A percentile compares a stretch with the other conserved stretches of the same genome.
Evolutionary conservation across 257 asterid genomes (phyloP).

Genomic region (Solanum pennellii): DNA sequence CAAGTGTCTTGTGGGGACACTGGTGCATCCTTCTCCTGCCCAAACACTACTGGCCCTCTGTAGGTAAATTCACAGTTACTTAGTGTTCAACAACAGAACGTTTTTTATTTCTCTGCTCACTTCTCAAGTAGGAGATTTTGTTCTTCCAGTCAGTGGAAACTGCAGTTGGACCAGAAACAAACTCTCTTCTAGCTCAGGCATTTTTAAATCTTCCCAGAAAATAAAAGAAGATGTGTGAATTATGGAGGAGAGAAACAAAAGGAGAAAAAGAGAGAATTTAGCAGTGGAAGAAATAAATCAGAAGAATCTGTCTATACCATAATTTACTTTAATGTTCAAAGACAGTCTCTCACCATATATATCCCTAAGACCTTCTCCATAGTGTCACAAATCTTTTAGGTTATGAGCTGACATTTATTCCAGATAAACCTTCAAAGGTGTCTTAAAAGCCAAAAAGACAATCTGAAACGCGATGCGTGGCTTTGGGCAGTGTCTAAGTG

Average conservation of each 20-base stretch:
- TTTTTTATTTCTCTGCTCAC: background rate
- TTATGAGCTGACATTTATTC: background rate
- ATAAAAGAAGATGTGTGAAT: background rate
- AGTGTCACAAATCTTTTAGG: background rate
- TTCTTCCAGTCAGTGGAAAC: background rate
- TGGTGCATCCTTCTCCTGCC: background rate
- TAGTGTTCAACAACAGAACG: background rate
- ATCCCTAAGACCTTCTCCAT: background rate
- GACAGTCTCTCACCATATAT: background rate
- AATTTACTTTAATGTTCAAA: background rate
- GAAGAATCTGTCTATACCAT: background rate
- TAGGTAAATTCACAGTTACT: background rate
- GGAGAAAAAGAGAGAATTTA: background rate
- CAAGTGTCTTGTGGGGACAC: background rate
- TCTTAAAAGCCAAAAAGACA: background rate
- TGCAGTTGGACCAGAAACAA: background rate
- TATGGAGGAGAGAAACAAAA: background rate
- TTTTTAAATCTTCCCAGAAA: background rate
- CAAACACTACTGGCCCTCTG: background rate
- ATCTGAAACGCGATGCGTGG: background rate
- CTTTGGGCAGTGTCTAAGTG: background rate
- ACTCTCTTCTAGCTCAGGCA: background rate
- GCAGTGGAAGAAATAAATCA: background rate
- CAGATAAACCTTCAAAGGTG: background rate
- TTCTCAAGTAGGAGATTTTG: background rate